Evolutionary conservation across 129 eudicot species (phyloP).

Genomic region (Flaveria bidentis): DNA sequence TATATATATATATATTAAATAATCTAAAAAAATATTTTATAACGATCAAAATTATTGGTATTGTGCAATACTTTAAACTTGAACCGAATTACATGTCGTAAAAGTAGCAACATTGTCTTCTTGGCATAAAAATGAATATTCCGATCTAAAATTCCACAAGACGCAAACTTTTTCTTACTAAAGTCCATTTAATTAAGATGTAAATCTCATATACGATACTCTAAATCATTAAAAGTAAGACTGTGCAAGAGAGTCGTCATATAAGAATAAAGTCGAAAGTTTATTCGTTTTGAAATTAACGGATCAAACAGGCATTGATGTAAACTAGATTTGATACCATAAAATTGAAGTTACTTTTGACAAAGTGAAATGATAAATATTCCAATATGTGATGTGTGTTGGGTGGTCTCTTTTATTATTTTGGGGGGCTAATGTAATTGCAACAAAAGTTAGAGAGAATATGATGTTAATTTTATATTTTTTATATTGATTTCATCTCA

Average conservation of each 20-base stretch:
- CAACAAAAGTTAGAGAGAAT: not conserved
- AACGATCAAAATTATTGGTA: not conserved
- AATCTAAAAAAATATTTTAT: not conserved
- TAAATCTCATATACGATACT: slow-evolving; percentile 9
- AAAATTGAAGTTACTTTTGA: slow-evolving; percentile 13
- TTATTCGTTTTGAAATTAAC: slow-evolving; percentile 30
- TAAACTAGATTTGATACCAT: slow-evolving; percentile 27
- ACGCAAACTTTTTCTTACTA: not conserved
- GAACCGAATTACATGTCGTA: slow-evolving; percentile 26
- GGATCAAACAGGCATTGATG: slow-evolving; percentile 26
- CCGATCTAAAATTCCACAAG: not conserved
- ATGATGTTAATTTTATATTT: too few species aligned
- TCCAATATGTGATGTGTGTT: not conserved
- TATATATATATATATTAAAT: not conserved
- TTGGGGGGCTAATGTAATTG: not conserved
- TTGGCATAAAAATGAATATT: slow-evolving; percentile 20
- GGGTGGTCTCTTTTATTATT: not conserved
- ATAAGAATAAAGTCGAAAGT: slow-evolving; percentile 31
- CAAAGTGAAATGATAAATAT: slow-evolving; percentile 23
- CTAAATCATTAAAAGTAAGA: slow-evolving; percentile 16
- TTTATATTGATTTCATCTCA: not conserved
- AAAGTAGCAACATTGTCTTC: slow-evolving; percentile 31
- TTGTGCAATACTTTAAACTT: not conserved
- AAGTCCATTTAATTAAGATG: not conserved
- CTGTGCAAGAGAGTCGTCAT: slow-evolving; percentile 11